Conservation (phyloP, 2,329 filamentous ascomycete species). For the Fragosphaeria purpurea region DNA sequence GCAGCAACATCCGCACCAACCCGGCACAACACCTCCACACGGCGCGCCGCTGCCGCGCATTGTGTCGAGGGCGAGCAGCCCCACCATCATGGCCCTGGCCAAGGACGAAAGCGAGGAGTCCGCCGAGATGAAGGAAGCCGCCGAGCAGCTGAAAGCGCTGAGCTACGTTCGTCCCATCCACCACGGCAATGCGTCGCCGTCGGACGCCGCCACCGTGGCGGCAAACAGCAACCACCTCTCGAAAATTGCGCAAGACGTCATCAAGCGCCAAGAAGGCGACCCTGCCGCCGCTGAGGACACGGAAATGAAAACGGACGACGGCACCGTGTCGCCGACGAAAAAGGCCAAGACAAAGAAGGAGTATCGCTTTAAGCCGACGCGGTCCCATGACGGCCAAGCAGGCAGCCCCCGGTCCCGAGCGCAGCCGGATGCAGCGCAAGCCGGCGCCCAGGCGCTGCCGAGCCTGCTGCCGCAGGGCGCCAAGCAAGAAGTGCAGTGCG, state of each 20-base stretch:
- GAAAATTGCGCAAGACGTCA: constrained; percentile 11
- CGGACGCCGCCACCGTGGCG: constrained; percentile 18
- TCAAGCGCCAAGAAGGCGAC: constrained; percentile 9
- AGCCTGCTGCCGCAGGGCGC: constrained; percentile 21
- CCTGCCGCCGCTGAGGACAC: constrained; percentile 1
- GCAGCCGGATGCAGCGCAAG: constrained; percentile 2
- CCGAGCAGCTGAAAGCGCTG: constrained; percentile 55
- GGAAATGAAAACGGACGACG: constrained; percentile 1
- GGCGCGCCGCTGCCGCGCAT: constrained; percentile 6
- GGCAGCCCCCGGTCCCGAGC: not conserved
- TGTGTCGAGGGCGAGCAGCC: constrained; percentile 11
- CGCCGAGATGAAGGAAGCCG: constrained; percentile 60
- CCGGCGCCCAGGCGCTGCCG: constrained; percentile 1
- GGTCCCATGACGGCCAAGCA: constrained; percentile 6
- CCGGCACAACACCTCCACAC: not conserved
- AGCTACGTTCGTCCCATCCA: constrained; percentile 51
- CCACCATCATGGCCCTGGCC: constrained; percentile 15
- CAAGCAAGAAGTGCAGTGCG: constrained; percentile 53
- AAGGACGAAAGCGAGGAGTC: constrained; percentile 50
- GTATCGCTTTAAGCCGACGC: constrained; percentile 8
- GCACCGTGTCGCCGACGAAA: not conserved
- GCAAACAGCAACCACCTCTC: constrained; percentile 18
- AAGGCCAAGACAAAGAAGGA: constrained; percentile 7
- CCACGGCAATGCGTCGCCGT: constrained; percentile 13
- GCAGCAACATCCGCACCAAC: constrained; percentile 5